These are phyloP conservation scores for Drechslerella stenobrocha DNA, from an alignment of 2,329 filamentous ascomycete genomes.

Conservation along the genomic window DNA sequence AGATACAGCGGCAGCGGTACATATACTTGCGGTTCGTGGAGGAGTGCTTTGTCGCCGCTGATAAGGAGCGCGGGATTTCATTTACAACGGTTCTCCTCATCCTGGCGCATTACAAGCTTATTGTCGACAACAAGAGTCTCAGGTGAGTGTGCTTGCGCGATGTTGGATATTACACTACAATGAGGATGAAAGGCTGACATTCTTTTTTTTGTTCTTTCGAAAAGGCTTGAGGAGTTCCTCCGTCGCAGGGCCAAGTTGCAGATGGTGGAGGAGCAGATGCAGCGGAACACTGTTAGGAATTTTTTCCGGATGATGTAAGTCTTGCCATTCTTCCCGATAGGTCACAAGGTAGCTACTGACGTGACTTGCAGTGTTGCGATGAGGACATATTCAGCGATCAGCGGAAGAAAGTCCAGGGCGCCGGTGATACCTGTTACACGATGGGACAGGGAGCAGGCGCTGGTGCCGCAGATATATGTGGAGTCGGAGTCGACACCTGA, in stretches of 20 bases:
- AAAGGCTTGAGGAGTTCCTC: constrained; percentile 89
- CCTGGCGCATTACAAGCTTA: constrained; percentile 96
- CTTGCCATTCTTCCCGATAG: not conserved
- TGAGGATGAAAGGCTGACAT: constrained; percentile 52
- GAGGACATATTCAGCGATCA: constrained; percentile 49
- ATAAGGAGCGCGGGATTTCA: constrained; percentile 83
- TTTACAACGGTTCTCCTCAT: constrained; percentile 95
- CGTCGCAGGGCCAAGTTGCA: constrained; percentile 86
- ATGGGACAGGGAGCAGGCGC: constrained; percentile 33
- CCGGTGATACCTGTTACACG: constrained; percentile 44
- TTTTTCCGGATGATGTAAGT: constrained; percentile 89
- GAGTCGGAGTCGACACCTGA: constrained; percentile 44
- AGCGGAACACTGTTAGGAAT: constrained; percentile 82
- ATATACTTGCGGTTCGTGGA: constrained; percentile 95
- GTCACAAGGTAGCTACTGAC: not conserved
- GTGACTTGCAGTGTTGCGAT: constrained; percentile 17
- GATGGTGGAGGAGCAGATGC: constrained; percentile 90
- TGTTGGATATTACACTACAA: constrained; percentile 12
- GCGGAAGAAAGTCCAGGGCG: constrained; percentile 47
- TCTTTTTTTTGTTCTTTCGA: constrained; percentile 3
- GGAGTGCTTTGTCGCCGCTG: constrained; percentile 90
- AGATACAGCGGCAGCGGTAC: constrained; percentile 73
- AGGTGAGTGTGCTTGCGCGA: constrained; percentile 61
- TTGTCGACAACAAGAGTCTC: constrained; percentile 94
- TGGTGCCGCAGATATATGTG: constrained; percentile 45